Conservation (phyloP, 1,284 basidiomycete genomes). For the Erythrobasidium hasegawianum region DNA sequence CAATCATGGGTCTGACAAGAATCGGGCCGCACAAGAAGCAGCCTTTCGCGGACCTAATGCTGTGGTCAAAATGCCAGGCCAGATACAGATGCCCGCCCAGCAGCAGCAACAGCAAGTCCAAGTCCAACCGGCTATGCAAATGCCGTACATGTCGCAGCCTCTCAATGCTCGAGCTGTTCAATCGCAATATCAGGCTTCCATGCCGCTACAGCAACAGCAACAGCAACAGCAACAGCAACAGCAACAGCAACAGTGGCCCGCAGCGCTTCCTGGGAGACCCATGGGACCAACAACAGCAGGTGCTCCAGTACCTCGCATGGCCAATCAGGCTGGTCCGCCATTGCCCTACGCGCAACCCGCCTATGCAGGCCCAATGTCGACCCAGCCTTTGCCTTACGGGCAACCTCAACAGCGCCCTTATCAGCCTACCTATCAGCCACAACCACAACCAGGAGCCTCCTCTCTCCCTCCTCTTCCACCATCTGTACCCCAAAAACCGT, state of each 20-base stretch:
- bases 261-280: neutral
- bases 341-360: too few relatives aligned
- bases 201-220: neutral
- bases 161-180: neutral
- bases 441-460: too few relatives aligned
- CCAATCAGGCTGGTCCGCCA: too few relatives aligned
- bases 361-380: too few relatives aligned
- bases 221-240: too few relatives aligned
- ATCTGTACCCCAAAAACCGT: neutral
- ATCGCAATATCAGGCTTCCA: neutral
- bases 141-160: conserved; percentile 11
- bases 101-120: neutral
- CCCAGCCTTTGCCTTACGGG: too few relatives aligned
- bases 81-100: neutral
- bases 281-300: too few relatives aligned
- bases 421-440: too few relatives aligned
- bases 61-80: neutral
- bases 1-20: conserved; percentile 9
- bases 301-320: too few relatives aligned
- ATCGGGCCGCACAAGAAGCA: conserved; percentile 28
- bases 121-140: neutral
- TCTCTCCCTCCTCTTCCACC: too few relatives aligned
- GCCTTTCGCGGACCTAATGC: conserved; percentile 23
- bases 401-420: too few relatives aligned
- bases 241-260: neutral